A percentile compares a stretch with the other conserved stretches of the same genome.
Conservation (phyloP, 768 basidiomycete genomes). For the Russula foetens region DNA sequence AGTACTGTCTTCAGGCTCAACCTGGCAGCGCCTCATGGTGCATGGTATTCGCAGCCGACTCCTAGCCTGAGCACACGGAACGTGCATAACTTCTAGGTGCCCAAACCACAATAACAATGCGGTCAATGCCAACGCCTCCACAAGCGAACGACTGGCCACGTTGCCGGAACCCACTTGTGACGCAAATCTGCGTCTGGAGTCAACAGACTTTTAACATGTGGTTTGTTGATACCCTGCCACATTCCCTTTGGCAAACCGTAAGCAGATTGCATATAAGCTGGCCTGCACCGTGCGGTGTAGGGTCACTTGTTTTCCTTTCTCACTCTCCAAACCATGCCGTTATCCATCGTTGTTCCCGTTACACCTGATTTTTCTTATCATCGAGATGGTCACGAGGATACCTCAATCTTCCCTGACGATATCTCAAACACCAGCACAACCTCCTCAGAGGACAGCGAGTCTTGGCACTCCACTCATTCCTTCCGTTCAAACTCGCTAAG, state of each 20-base stretch:
- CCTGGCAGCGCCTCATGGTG: too few relatives aligned
- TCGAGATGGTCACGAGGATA: neutral
- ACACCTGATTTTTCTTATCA: neutral
- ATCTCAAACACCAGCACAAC: neutral
- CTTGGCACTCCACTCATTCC: neutral
- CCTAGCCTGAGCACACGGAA: neutral
- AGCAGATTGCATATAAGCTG: neutral
- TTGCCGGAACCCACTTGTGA: neutral
- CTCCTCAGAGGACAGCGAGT: neutral
- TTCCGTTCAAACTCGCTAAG: neutral
- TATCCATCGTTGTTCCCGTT: conserved; percentile 2
- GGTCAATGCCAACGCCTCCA: neutral
- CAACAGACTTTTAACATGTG: neutral
- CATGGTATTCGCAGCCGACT: too few relatives aligned
- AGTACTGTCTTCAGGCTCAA: too few relatives aligned
- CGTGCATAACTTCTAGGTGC: neutral
- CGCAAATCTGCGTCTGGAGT: neutral
- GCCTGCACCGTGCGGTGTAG: neutral
- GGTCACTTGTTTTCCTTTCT: neutral
- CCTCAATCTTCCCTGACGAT: neutral
- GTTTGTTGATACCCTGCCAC: conserved; percentile 1
- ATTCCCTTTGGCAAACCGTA: neutral
- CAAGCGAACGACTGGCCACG: neutral
- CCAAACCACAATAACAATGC: neutral
- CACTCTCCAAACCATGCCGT: neutral